Conservation (phyloP, 148 eudicot species). For the Oxyria digyna region DNA sequence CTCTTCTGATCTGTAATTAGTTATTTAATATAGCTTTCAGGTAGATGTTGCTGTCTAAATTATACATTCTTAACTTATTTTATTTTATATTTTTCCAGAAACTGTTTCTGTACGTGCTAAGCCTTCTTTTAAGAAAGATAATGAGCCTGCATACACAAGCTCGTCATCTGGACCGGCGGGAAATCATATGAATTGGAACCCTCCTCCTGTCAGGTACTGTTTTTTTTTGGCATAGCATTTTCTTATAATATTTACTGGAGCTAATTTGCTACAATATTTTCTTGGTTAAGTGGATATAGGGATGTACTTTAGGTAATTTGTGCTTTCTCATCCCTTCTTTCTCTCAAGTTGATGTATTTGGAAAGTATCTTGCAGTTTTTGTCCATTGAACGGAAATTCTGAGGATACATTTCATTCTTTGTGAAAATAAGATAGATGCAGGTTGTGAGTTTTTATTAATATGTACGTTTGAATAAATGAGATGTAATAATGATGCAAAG, state of each 20-base stretch:
- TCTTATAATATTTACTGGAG: background rate
- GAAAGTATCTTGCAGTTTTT: background rate
- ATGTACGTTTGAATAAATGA: background rate
- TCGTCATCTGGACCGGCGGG: constrained; percentile 26
- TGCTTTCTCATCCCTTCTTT: background rate
- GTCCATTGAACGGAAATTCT: background rate
- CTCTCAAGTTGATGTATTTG: background rate
- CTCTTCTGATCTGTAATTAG: constrained; percentile 11
- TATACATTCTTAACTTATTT: background rate
- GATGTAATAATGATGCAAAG: background rate
- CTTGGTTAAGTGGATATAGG: too few species aligned
- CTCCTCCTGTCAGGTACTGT: constrained; percentile 42
- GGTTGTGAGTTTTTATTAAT: background rate
- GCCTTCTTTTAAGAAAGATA: constrained; percentile 66
- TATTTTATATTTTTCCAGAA: constrained; percentile 21
- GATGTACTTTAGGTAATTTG: background rate
- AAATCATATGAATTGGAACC: constrained; percentile 26
- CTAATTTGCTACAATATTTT: background rate
- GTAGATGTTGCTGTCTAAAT: background rate
- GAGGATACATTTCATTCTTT: background rate
- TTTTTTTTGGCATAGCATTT: background rate
- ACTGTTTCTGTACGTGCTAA: constrained; percentile 42
- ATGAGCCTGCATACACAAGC: constrained; percentile 31
- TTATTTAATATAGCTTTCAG: background rate
- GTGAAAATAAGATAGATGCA: background rate